Conservation (phyloP, 768 basidiomycete species). For the Lentinula sp. region DNA sequence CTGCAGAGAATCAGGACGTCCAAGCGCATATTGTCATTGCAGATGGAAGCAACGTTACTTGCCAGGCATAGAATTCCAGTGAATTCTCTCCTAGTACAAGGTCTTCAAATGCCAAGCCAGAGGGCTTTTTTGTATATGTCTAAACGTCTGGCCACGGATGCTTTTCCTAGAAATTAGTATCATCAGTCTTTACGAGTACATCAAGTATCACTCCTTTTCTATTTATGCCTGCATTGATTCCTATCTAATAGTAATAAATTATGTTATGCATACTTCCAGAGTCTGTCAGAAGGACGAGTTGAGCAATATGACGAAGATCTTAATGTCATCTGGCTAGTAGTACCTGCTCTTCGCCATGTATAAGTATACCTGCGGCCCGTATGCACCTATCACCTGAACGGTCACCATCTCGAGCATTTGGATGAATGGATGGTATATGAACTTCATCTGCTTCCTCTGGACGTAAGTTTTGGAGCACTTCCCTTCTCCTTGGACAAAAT, state of each 20-base stretch:
- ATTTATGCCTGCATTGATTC: not conserved
- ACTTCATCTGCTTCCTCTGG: not conserved
- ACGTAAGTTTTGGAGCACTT: not conserved
- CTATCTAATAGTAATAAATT: not conserved
- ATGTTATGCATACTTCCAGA: not conserved
- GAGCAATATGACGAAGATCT: not conserved
- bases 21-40: not conserved
- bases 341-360: not conserved
- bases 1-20: not conserved
- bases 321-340: not conserved
- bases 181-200: not conserved
- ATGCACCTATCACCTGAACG: not conserved
- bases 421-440: not conserved
- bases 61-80: not conserved
- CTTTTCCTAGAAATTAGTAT: not conserved
- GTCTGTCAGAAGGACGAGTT: not conserved
- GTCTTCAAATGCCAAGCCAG: too few relatives aligned
- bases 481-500: not conserved
- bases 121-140: too few relatives aligned
- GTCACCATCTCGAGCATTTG: not conserved
- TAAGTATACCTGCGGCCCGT: not conserved
- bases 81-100: too few relatives aligned
- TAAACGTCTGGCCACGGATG: not conserved
- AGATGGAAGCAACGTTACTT: not conserved
- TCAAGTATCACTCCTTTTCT: not conserved